A percentile compares a stretch with the other conserved stretches of the same genome.
These are phyloP conservation scores for Boletus edulis DNA, from an alignment of 768 basidiomycete genomes.

Conservation along the genomic window DNA sequence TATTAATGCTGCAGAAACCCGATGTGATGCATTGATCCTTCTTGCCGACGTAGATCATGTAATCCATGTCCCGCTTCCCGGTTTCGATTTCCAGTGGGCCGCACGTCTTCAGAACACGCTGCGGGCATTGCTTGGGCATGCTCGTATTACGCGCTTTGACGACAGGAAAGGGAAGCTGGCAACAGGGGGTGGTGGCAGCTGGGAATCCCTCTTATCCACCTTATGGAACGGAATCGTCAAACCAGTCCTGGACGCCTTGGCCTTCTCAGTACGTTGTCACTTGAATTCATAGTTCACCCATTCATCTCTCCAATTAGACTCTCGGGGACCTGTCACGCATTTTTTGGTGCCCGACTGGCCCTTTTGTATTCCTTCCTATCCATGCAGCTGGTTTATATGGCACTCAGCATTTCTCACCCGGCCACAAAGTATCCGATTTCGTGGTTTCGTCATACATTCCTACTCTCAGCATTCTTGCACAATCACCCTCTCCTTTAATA, in stretches of 20 bases:
- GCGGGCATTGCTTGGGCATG: neutral
- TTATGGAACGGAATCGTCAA: constrained; percentile 3
- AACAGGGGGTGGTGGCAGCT: neutral
- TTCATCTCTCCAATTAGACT: constrained; percentile 4
- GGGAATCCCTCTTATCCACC: neutral
- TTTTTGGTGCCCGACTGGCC: neutral
- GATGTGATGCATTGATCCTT: constrained; percentile 32
- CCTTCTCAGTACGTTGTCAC: neutral
- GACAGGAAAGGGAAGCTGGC: neutral
- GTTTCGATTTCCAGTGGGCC: neutral
- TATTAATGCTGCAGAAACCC: neutral
- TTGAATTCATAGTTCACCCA: no score
- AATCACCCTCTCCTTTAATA: no score
- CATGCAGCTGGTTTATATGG: neutral
- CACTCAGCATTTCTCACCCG: no score
- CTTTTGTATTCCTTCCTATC: neutral
- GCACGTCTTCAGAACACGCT: neutral
- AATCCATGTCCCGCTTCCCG: constrained; percentile 3
- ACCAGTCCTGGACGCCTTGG: constrained; percentile 1
- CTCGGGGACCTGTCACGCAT: neutral
- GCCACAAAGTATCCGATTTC: no score
- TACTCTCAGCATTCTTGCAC: no score
- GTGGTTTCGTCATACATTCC: no score
- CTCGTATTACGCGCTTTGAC: neutral
- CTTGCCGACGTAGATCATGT: neutral